A percentile compares a stretch with the other conserved stretches of the same genome.
Evolutionary conservation across 2,329 filamentous ascomycete genomes (phyloP).

Genomic region (Calonectria leucothoes): DNA sequence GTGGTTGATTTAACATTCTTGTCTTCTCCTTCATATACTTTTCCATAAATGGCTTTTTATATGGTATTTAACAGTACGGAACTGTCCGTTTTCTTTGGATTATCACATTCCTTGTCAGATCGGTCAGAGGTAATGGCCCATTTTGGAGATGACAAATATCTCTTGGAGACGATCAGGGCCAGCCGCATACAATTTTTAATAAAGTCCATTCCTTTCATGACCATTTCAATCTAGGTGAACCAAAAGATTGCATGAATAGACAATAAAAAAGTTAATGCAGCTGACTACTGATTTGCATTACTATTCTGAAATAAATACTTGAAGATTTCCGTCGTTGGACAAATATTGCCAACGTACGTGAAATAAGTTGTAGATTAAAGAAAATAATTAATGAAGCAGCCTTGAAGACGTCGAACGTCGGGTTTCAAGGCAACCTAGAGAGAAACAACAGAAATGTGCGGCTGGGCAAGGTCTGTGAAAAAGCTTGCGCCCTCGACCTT

Average conservation of each 20-base stretch:
- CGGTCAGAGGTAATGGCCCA: not conserved
- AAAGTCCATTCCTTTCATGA: not conserved
- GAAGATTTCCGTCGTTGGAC: not conserved
- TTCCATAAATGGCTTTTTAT: not conserved
- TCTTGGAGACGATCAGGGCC: not conserved
- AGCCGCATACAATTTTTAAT: not conserved
- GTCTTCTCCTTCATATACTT: not conserved
- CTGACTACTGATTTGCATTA: not conserved
- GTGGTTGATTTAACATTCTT: not conserved
- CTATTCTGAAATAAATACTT: not conserved
- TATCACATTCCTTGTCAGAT: not conserved
- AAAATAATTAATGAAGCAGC: not conserved
- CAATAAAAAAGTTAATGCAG: not conserved
- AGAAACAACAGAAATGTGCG: conserved; percentile 46
- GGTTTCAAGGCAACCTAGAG: not conserved
- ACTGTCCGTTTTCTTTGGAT: not conserved
- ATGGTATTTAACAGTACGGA: not conserved
- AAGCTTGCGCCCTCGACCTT: conserved; percentile 61
- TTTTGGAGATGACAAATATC: not conserved
- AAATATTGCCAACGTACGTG: not conserved
- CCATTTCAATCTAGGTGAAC: no score
- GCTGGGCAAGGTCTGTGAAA: conserved; percentile 57
- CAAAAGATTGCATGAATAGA: not conserved
- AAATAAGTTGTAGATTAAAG: not conserved
- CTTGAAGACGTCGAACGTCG: not conserved